These are phyloP conservation scores for Euclidium syriacum DNA, from an alignment of 345 rosid species.

Conservation along the genomic window DNA sequence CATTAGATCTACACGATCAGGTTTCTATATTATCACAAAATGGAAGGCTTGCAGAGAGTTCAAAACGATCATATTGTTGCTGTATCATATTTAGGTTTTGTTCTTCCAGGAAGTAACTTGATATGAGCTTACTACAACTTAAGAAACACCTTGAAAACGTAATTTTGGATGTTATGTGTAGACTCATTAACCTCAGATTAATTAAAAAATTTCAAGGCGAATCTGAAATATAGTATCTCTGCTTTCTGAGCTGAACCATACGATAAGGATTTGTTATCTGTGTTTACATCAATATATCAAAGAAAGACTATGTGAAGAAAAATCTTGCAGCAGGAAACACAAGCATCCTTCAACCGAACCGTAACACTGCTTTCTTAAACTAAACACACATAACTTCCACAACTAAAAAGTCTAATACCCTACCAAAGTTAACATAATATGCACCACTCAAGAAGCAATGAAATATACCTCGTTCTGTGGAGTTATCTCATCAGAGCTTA, in stretches of 20 bases:
- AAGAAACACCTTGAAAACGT: background rate
- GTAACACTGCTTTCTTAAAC: background rate
- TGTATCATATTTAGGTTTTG: background rate
- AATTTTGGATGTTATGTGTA: background rate
- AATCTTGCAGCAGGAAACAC: background rate
- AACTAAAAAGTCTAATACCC: background rate
- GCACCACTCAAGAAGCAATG: background rate
- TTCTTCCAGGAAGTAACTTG: background rate
- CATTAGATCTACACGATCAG: slow-evolving; percentile 1
- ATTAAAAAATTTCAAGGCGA: background rate
- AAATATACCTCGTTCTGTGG: slow-evolving; percentile 41
- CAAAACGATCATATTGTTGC: background rate
- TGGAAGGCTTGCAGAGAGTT: background rate
- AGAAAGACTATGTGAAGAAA: background rate
- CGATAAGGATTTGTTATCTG: slow-evolving; percentile 4
- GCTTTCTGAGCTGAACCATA: background rate
- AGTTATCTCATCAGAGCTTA: slow-evolving; percentile 38
- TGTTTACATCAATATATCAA: background rate
- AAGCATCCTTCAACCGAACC: background rate
- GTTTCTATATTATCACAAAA: slow-evolving; percentile 11
- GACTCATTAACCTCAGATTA: background rate
- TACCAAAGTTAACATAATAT: background rate
- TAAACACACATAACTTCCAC: background rate
- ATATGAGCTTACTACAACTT: slow-evolving; percentile 1
- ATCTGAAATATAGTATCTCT: background rate